Conservation (phyloP, 345 rosid genomes). For the Pelargonium nanum region DNA sequence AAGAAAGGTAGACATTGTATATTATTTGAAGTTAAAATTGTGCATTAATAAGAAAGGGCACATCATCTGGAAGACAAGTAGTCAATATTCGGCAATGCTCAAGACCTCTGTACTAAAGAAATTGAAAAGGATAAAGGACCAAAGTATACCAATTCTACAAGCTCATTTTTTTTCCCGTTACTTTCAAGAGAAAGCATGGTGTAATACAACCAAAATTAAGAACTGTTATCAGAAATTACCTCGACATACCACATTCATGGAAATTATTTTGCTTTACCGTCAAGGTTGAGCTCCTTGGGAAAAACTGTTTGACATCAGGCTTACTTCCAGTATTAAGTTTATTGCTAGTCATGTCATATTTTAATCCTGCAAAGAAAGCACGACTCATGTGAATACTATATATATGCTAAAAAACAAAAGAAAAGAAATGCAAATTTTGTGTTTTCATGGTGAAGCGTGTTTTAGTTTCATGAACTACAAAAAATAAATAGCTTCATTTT, state of each 20-base stretch:
- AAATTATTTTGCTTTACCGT: slow-evolving; percentile 65
- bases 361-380: slow-evolving; percentile 29
- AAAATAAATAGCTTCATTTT: background rate
- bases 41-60: too few relatives aligned
- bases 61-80: too few relatives aligned
- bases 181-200: background rate
- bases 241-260: slow-evolving; percentile 26
- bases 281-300: slow-evolving; percentile 73
- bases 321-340: slow-evolving; percentile 29
- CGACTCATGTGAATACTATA: too few relatives aligned
- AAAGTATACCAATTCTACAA: too few relatives aligned
- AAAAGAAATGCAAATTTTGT: background rate
- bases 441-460: background rate
- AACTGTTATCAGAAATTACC: slow-evolving; percentile 30
- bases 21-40: too few relatives aligned
- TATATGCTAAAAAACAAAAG: background rate
- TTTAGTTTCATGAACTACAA: background rate
- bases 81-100: too few relatives aligned
- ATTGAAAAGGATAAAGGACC: too few relatives aligned
- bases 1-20: too few relatives aligned
- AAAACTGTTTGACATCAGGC: slow-evolving; percentile 24
- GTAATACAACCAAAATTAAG: background rate
- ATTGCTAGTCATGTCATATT: slow-evolving; percentile 22
- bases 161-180: background rate
- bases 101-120: too few relatives aligned